Evolutionary conservation across 805 yeast species (phyloP).

Genomic region (Groenewaldozyma salmanticensis): DNA sequence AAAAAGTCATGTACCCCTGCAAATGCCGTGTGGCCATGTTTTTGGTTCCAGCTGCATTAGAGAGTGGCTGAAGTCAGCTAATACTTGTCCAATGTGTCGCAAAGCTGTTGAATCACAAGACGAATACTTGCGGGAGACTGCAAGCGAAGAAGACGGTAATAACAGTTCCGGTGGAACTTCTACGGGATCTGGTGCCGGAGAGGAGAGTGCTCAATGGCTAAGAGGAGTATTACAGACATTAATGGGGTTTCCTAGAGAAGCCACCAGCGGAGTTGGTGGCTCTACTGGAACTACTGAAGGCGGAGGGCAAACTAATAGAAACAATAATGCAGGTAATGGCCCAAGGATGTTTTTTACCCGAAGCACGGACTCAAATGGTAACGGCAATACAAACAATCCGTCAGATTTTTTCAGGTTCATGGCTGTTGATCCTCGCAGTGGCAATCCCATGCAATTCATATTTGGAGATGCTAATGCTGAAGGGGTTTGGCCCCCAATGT

Average conservation of each 20-base stretch:
- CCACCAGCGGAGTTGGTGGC: background rate
- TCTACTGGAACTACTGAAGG: background rate
- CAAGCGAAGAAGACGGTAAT: conserved; percentile 13
- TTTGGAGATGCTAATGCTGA: background rate
- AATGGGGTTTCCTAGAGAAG: too few relatives aligned
- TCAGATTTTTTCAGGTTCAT: background rate
- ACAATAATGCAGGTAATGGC: background rate
- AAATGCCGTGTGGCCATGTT: conserved; percentile 76
- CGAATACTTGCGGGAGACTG: conserved; percentile 17
- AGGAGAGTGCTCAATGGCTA: background rate
- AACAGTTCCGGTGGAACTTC: background rate
- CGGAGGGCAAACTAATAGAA: background rate
- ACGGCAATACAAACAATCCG: too few relatives aligned
- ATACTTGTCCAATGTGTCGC: conserved; percentile 84
- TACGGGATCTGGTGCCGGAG: background rate
- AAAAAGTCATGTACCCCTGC: conserved; percentile 57
- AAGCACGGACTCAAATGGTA: background rate
- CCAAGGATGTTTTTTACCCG: background rate
- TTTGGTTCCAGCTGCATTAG: conserved; percentile 81
- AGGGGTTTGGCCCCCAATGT: too few relatives aligned
- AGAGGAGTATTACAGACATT: background rate
- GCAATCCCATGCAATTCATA: background rate
- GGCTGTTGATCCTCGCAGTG: background rate
- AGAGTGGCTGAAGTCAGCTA: conserved; percentile 70
- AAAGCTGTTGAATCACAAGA: conserved; percentile 35